Conservation (phyloP, 2,329 filamentous ascomycete genomes). For the Colletotrichum eleusines region DNA sequence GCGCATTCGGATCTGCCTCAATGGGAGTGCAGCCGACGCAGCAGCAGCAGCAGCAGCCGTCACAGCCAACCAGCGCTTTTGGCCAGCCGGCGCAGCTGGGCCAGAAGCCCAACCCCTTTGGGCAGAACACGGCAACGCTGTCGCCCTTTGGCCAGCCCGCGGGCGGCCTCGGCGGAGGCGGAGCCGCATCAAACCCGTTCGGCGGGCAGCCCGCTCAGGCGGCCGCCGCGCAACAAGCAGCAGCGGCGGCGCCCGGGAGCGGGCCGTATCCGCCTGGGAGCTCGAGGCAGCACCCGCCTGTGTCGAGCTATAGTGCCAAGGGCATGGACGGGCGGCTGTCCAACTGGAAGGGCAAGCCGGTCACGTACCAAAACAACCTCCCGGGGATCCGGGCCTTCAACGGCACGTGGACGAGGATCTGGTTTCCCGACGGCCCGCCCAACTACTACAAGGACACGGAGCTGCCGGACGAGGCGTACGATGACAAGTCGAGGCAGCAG, state of each 20-base stretch:
- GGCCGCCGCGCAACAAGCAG: slow-evolving; percentile 34
- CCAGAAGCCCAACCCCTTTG: slow-evolving; percentile 49
- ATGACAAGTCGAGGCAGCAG: slow-evolving; percentile 68
- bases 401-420: slow-evolving; percentile 73
- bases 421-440: slow-evolving; percentile 79
- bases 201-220: slow-evolving; percentile 40
- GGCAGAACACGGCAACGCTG: slow-evolving; percentile 45
- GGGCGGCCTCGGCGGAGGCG: slow-evolving; percentile 11
- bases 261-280: slow-evolving; percentile 60
- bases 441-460: slow-evolving; percentile 73
- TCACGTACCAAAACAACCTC: slow-evolving; percentile 65
- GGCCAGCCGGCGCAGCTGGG: slow-evolving; percentile 43
- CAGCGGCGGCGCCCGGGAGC: slow-evolving; percentile 39
- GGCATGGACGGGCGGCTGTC: slow-evolving; percentile 60
- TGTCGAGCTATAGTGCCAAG: slow-evolving; percentile 58
- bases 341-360: slow-evolving; percentile 73
- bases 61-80: slow-evolving; percentile 48
- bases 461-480: slow-evolving; percentile 66
- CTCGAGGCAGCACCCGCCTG: slow-evolving; percentile 58
- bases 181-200: slow-evolving; percentile 46
- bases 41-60: slow-evolving; percentile 43
- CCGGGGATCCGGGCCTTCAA: slow-evolving; percentile 65
- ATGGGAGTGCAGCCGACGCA: slow-evolving; percentile 41
- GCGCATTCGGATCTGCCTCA: slow-evolving; percentile 12
- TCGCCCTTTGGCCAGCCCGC: slow-evolving; percentile 48